Evolutionary conservation across 106 monocot genomes (phyloP).

Genomic region (Platanthera zijinensis): DNA sequence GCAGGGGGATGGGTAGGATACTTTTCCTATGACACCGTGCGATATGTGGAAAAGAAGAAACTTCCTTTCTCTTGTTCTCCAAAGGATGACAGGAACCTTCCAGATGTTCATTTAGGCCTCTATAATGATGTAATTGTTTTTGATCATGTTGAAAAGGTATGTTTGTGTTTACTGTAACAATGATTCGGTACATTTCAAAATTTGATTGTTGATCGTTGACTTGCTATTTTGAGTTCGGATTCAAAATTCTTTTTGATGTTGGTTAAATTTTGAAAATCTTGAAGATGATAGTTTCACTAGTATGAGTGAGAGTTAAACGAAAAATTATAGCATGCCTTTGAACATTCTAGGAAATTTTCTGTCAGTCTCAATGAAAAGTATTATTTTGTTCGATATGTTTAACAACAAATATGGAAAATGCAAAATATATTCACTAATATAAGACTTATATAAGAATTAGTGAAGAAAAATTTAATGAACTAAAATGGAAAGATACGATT

Average conservation of each 20-base stretch:
- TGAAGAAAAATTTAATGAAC: neutral
- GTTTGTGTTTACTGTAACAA: slow-evolving; percentile 1
- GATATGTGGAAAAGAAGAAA: slow-evolving; percentile 79
- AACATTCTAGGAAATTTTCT: neutral
- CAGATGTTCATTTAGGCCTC: slow-evolving; percentile 80
- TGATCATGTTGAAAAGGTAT: slow-evolving; percentile 92
- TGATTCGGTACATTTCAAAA: neutral
- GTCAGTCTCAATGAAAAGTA: neutral
- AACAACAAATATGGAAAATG: neutral
- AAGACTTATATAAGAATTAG: neutral
- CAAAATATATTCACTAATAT: neutral
- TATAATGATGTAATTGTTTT: slow-evolving; percentile 83
- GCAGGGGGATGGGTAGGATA: slow-evolving; percentile 93
- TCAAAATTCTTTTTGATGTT: neutral
- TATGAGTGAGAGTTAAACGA: neutral
- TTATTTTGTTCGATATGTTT: neutral
- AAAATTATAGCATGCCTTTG: neutral
- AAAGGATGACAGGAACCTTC: slow-evolving; percentile 65
- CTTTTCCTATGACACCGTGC: slow-evolving; percentile 81
- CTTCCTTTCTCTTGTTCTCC: slow-evolving; percentile 71
- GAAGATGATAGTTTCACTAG: neutral
- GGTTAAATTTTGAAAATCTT: neutral
- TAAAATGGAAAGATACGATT: neutral
- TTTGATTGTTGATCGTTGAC: neutral
- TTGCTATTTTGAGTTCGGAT: slow-evolving; percentile 2